A percentile compares a stretch with the other conserved stretches of the same genome.
Conservation (phyloP, 176 grass and related monocot species). For the Eragrostis curvula region DNA sequence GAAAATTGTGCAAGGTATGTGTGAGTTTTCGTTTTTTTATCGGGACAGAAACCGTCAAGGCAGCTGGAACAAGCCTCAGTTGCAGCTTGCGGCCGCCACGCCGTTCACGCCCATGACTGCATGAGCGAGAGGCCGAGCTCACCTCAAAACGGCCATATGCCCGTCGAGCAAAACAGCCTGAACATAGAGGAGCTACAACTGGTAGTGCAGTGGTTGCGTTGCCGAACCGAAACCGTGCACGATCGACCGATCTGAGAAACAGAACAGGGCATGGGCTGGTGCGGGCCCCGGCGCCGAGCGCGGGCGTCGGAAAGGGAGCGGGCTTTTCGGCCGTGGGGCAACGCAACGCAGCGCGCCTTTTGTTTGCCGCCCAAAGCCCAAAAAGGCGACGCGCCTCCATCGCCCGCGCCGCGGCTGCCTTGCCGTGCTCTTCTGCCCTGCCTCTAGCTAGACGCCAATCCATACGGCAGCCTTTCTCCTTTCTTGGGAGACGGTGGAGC, state of each 20-base stretch:
- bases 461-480: slow-evolving; percentile 16
- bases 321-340: slow-evolving; percentile 38
- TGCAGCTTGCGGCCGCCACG: not conserved
- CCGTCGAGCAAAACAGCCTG: not conserved
- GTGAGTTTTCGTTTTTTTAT: not conserved
- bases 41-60: not conserved
- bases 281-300: not conserved
- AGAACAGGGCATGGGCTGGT: slow-evolving; percentile 1
- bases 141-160: not conserved
- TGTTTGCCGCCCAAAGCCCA: not conserved
- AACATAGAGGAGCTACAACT: too few species aligned
- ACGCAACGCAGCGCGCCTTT: not conserved
- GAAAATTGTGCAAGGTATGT: not conserved
- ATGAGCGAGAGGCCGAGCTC: not conserved
- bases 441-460: slow-evolving; percentile 34
- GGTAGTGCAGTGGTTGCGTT: too few species aligned
- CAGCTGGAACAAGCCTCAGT: not conserved
- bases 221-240: not conserved
- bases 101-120: not conserved
- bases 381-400: slow-evolving; percentile 37
- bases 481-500: too few species aligned
- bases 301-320: not conserved
- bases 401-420: not conserved
- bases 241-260: not conserved
- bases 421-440: too few species aligned